Base-by-base conservation (phyloP, 768 basidiomycete genomes). In the Boletus coccyginus region DNA sequence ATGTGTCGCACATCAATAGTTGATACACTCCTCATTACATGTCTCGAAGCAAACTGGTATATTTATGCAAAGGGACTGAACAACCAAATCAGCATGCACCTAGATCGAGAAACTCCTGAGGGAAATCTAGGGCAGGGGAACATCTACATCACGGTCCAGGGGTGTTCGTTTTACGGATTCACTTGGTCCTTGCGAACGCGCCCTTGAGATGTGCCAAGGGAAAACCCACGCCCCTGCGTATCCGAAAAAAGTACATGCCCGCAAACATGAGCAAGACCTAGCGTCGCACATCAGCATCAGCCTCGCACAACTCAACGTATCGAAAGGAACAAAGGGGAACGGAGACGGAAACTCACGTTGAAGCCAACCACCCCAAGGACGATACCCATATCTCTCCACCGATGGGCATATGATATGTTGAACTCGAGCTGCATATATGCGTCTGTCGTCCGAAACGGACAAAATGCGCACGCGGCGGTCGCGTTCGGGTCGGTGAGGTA, bases 401-500 rank as follows among this genome's bases (percentile, higher is more conserved):
- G 46, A 6, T 50, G 46, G 10, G 21, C 40, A 10, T 60, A 60
- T 6, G 51, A 52, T 5, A 63, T 33, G 36, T 53, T 53, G 40
- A 49, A 51, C 3, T 4, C 21, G 19, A 29, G 16, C 13, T 42
- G 45, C 48, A 60, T 1, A n/a, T 21, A 46, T 2, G 38, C 31
- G 61, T 87, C 78, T 5, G 85, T 85, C 4, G 74, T 78, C 9
- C 73, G 61, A 31, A 76, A 75, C 1, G 81, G 71, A 58, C 88
- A 88, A 69, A 81, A 87, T 24, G 74, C 55, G 65, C 87, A 90
- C 42, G 63, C 69, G 17, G 69, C 55, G 0, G 80, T 79, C 5
- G 84, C 81, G 17, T 78, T 66, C 2, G 81, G 76, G 59, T 87
- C 79, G 21, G 74, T 62, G 33, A 90, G 67, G 59, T 84, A 85